Conservation (phyloP, 2,329 filamentous ascomycete genomes). For the Escovopsis sp. region DNA sequence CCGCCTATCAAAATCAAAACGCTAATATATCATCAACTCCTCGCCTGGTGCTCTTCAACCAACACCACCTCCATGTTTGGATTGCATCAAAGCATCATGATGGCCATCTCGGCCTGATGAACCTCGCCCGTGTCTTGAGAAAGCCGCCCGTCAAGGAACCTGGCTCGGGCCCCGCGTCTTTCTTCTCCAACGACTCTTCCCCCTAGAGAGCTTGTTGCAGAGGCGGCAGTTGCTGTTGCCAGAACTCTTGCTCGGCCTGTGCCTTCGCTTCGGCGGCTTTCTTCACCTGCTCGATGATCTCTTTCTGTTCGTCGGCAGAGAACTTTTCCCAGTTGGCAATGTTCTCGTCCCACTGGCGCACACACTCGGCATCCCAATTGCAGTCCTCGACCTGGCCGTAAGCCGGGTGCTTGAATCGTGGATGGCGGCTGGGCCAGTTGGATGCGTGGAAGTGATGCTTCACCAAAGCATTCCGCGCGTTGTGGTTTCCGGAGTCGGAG, state of each 20-base stretch:
- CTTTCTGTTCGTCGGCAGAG: constrained; percentile 43
- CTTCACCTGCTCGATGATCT: constrained; percentile 22
- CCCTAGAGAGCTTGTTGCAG: not conserved
- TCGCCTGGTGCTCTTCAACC: too few species aligned
- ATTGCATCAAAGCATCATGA: too few species aligned
- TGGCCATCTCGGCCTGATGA: too few species aligned
- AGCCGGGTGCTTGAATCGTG: constrained; percentile 50
- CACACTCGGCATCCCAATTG: constrained; percentile 54
- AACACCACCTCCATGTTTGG: too few species aligned
- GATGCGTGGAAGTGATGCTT: constrained; percentile 66
- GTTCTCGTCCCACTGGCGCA: constrained; percentile 50
- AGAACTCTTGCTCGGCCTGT: constrained; percentile 1
- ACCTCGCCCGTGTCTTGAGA: too few species aligned
- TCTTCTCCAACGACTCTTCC: not conserved
- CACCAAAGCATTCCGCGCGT: constrained; percentile 49
- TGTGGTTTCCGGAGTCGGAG: constrained; percentile 57
- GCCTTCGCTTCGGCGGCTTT: constrained; percentile 1
- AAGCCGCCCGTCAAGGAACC: too few species aligned
- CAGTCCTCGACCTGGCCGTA: constrained; percentile 58
- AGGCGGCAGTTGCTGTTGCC: not conserved
- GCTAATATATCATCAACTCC: too few species aligned
- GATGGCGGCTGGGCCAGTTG: constrained; percentile 53
- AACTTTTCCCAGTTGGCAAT: constrained; percentile 45
- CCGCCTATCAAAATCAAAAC: too few species aligned
- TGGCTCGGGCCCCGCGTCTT: too few species aligned